Percentiles rank a stretch among this genome's conserved stretches.
These are phyloP conservation scores for Skeletonema menzelii DNA, from an alignment of 108 stramenopile genomes.

Conservation along the genomic window DNA sequence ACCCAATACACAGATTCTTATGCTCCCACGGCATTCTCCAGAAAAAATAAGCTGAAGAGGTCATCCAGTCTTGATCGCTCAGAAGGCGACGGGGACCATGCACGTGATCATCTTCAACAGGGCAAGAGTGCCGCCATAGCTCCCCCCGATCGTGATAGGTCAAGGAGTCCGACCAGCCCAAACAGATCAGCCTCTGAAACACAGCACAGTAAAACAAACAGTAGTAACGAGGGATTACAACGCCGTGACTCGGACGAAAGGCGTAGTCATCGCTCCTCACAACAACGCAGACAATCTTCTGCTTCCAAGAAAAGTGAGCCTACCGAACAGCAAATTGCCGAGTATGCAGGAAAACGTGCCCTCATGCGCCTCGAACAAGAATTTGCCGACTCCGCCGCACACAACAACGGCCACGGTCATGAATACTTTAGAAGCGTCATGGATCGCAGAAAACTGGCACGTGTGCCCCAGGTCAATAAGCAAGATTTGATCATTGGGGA, in stretches of 20 bases:
- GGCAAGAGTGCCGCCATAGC: not conserved
- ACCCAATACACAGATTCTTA: slow-evolving; percentile 21
- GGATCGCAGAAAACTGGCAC: slow-evolving; percentile 22
- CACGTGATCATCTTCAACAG: not conserved
- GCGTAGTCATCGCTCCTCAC: not conserved
- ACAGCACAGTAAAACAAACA: not conserved
- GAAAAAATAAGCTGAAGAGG: not conserved
- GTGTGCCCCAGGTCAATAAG: slow-evolving; percentile 34
- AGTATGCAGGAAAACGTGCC: slow-evolving; percentile 37
- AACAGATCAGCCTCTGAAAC: not conserved
- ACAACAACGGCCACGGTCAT: not conserved
- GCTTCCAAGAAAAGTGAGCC: not conserved
- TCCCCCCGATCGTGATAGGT: not conserved
- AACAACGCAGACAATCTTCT: not conserved
- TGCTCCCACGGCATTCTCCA: not conserved
- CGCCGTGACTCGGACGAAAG: not conserved
- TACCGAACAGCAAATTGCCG: slow-evolving; percentile 32
- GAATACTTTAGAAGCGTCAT: slow-evolving; percentile 17
- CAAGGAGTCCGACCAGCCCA: not conserved
- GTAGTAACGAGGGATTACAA: not conserved
- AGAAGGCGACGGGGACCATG: not conserved
- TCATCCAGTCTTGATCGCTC: not conserved
- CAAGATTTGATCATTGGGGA: slow-evolving; percentile 33
- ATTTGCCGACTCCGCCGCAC: slow-evolving; percentile 2
- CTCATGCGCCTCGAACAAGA: slow-evolving; percentile 29